A percentile compares a stretch with the other conserved stretches of the same genome.
phyloP scores from a whole-genome alignment of 768 basidiomycete species.

The Leccinellum rugosiceps region DNA sequence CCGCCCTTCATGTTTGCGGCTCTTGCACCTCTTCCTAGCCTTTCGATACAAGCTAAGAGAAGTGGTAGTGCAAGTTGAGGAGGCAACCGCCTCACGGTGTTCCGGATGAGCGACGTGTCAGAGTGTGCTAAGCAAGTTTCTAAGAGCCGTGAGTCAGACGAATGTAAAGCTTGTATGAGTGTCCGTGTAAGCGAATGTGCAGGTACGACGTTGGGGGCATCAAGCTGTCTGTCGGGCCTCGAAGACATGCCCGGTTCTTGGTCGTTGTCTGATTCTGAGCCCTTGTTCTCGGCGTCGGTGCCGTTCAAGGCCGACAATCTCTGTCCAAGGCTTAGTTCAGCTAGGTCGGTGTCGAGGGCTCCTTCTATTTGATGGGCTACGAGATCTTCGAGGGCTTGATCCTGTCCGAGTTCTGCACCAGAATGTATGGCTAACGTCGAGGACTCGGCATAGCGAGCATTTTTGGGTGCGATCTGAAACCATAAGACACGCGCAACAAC shows the following conservation, averaged over 20 bases:
- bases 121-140: conserved; percentile 87
- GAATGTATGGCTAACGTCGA: conserved; percentile 59
- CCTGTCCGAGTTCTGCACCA: conserved; percentile 64
- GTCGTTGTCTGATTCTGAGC: conserved; percentile 44
- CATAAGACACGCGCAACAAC: conserved; percentile 17
- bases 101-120: conserved; percentile 73
- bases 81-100: conserved; percentile 84
- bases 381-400: conserved; percentile 49
- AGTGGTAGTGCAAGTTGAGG: conserved; percentile 84
- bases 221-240: conserved; percentile 14
- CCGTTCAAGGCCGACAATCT: conserved; percentile 74
- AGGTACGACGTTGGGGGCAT: conserved; percentile 50
- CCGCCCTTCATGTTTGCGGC: conserved; percentile 74
- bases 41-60: conserved; percentile 84
- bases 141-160: conserved; percentile 82
- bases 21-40: conserved; percentile 73
- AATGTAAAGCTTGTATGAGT: conserved; percentile 94
- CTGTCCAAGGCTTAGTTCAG: conserved; percentile 90
- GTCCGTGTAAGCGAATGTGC: conserved; percentile 89
- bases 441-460: conserved; percentile 63
- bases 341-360: conserved; percentile 75
- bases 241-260: conserved; percentile 36
- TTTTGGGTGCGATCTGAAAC: conserved; percentile 43
- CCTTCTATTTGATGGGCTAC: conserved; percentile 56
- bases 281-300: conserved; percentile 35